Evolutionary conservation across 495 filamentous ascomycete species (phyloP).

Genomic region (Chaetomium fimeti): DNA sequence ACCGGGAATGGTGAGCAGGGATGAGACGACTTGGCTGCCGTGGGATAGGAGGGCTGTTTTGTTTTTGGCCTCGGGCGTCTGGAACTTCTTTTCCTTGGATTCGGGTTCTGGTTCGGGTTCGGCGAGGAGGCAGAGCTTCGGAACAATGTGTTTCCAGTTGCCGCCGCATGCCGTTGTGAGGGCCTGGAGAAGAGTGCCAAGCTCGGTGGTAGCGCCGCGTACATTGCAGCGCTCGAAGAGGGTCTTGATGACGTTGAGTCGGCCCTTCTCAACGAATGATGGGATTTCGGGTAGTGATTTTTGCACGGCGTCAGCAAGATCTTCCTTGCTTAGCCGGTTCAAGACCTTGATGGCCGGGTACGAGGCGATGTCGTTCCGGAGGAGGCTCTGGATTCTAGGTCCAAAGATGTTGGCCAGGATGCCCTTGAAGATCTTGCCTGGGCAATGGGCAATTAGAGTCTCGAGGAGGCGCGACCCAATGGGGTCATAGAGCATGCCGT

Average conservation of each 20-base stretch:
- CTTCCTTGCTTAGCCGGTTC: conserved; percentile 79
- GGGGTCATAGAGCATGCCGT: conserved; percentile 80
- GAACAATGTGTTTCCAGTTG: conserved; percentile 53
- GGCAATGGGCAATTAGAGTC: conserved; percentile 71
- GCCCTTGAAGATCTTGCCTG: conserved; percentile 84
- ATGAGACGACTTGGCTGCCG: conserved; percentile 43
- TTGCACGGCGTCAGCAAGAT: conserved; percentile 66
- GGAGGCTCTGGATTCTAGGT: conserved; percentile 68
- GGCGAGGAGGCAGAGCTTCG: conserved; percentile 56
- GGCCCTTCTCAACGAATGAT: conserved; percentile 66
- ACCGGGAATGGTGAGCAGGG: conserved; percentile 46
- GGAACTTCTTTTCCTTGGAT: conserved; percentile 29
- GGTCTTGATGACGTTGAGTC: conserved; percentile 73
- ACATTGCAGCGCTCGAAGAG: conserved; percentile 78
- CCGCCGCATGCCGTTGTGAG: conserved; percentile 59
- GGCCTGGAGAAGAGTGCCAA: conserved; percentile 57
- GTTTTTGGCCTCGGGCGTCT: conserved; percentile 38
- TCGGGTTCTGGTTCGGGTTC: conserved; percentile 38
- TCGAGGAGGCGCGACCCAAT: conserved; percentile 89
- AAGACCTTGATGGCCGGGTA: conserved; percentile 79
- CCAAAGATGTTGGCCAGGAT: conserved; percentile 73
- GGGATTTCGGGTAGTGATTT: conserved; percentile 67
- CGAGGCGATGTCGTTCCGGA: conserved; percentile 83
- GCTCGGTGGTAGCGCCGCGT: conserved; percentile 57
- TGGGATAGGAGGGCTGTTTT: conserved; percentile 46